Conservation (phyloP, 768 basidiomycete genomes). For the Exidia glandulosa region DNA sequence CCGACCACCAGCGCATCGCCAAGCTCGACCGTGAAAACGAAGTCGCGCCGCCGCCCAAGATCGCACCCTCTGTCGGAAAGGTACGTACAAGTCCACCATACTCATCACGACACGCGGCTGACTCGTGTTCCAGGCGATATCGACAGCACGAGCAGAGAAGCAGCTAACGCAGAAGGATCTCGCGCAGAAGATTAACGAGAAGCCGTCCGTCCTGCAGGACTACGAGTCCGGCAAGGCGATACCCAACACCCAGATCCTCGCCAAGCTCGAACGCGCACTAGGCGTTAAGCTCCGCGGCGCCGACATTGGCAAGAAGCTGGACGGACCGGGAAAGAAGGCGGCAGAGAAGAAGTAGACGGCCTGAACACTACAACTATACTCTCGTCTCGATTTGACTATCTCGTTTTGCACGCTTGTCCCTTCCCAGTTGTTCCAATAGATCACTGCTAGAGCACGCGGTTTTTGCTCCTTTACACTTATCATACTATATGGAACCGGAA, state of each 20-base stretch:
- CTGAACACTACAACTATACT: not conserved
- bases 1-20: slow-evolving; percentile 87
- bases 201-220: slow-evolving; percentile 77
- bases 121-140: slow-evolving; percentile 52
- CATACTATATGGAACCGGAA: too few relatives aligned
- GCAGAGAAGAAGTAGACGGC: not conserved
- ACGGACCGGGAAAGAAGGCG: slow-evolving; percentile 50
- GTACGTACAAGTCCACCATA: slow-evolving; percentile 31
- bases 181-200: slow-evolving; percentile 89
- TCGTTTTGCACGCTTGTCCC: not conserved
- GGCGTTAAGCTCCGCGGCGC: slow-evolving; percentile 80
- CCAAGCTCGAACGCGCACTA: slow-evolving; percentile 78
- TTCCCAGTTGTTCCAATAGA: not conserved
- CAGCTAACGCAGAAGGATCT: slow-evolving; percentile 85
- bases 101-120: slow-evolving; percentile 3
- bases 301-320: slow-evolving; percentile 82
- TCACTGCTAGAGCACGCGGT: too few relatives aligned
- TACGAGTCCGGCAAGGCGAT: slow-evolving; percentile 84
- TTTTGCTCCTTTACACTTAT: too few relatives aligned
- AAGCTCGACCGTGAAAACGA: slow-evolving; percentile 94
- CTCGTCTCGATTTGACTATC: not conserved
- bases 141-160: slow-evolving; percentile 65
- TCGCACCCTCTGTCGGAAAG: slow-evolving; percentile 61
- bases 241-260: slow-evolving; percentile 76
- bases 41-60: slow-evolving; percentile 82